Base-by-base conservation (phyloP, 2,329 filamentous ascomycete genomes). In the Aaosphaeria pasadenensis region DNA sequence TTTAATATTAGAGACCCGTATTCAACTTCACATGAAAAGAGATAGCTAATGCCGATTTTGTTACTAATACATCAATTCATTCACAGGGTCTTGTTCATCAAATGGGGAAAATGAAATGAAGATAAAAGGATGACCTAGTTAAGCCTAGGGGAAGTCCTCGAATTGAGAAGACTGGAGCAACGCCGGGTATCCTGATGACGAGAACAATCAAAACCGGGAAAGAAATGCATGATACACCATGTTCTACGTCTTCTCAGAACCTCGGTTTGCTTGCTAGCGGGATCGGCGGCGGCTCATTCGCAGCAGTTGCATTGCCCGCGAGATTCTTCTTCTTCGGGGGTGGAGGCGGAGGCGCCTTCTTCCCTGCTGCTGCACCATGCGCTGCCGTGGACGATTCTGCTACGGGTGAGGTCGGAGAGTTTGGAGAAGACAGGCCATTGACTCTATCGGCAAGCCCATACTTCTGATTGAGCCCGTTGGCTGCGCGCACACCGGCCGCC, bases 401-500 rank as follows among this genome's bases (percentile, higher is more conserved):
- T 39, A 58, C 52, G 32, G 63, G 53, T 11, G 62, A 48, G 11
- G 60, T 38, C 42, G 61, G 48, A 33, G 55, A 56, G 9, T 58
- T 48, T 35, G 50, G 44, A 30, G 63, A 61, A 31, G 58, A 55
- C 17, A 64, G 72, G n/a, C 69, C 72, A 52, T 77, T 78, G 43
- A 81, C 66, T 30, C 72, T 74, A 11, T 76, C 70, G 5, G 72
- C 66, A 44, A 84, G 71, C 4, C 80, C 81, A 56, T 86, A 86
- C 62, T 83, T 85, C 60, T 85, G 78, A 46, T 84, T 81, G 47
- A 85, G 57, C 1, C 71, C 74, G 51, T 78, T 81, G 4, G 84
- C 83, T 17, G 75, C 77, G 59, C 77, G 74, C 58, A 78, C 75
- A 0, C 85, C 85, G 5, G 80, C 71, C 1, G 81, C 78, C 5